phyloP scores from a whole-genome alignment of 768 basidiomycete genomes.

The Leccinum longicurvipes region DNA sequence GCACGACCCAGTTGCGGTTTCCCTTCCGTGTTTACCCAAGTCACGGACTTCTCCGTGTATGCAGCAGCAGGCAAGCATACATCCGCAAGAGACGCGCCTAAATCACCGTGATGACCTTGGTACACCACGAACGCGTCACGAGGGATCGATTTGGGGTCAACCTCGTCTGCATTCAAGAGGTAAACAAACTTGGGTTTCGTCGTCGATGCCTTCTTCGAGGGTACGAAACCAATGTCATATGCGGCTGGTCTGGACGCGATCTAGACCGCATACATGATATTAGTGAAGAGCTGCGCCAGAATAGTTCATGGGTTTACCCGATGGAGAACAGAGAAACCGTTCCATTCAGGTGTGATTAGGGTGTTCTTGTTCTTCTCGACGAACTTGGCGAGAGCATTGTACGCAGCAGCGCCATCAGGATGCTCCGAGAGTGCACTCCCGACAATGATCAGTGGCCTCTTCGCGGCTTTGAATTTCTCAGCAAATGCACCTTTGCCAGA shows the following conservation, averaged over 20 bases:
- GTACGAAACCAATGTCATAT: conserved; percentile 92
- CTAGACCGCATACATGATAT: conserved; percentile 37
- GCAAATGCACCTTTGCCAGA: conserved; percentile 78
- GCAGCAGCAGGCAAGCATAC: conserved; percentile 91
- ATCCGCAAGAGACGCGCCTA: conserved; percentile 96
- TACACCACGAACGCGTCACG: conserved; percentile 95
- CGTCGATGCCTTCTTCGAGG: conserved; percentile 71
- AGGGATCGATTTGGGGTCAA: conserved; percentile 86
- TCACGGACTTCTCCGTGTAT: conserved; percentile 87
- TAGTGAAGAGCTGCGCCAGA: background rate
- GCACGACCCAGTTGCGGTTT: conserved; percentile 86
- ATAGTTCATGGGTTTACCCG: conserved; percentile 49
- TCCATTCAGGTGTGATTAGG: conserved; percentile 89
- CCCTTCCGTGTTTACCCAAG: conserved; percentile 98
- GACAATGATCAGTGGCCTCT: conserved; percentile 89
- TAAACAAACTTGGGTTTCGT: conserved; percentile 93
- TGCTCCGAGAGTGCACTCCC: conserved; percentile 87
- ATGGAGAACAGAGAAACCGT: conserved; percentile 90
- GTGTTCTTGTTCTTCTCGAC: conserved; percentile 73
- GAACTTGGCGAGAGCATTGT: conserved; percentile 73
- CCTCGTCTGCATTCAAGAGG: conserved; percentile 93
- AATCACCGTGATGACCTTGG: conserved; percentile 97
- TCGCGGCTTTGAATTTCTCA: conserved; percentile 82
- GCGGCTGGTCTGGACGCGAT: conserved; percentile 89
- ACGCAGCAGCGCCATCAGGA: conserved; percentile 74